Conservation (phyloP, 192 early-diverging fungal species). For the Mortierella antarctica region DNA sequence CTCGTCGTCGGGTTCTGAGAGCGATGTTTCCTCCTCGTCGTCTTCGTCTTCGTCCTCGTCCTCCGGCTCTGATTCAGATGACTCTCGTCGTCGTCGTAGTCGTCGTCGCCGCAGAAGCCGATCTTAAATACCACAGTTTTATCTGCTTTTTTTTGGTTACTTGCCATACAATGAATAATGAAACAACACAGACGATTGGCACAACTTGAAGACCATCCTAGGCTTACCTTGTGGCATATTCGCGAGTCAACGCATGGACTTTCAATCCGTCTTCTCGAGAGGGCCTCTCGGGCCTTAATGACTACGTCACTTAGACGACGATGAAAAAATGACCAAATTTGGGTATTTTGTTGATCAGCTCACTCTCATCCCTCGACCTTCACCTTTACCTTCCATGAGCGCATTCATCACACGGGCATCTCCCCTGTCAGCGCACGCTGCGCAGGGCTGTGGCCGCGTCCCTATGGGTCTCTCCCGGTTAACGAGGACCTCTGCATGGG, state of each 20-base stretch:
- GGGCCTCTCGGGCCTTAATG: too few species aligned
- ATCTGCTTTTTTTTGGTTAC: not conserved
- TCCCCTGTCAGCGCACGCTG: slow-evolving; percentile 3
- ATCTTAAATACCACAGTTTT: not conserved
- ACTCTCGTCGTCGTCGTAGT: slow-evolving; percentile 17
- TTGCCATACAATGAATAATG: not conserved
- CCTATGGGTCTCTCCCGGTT: slow-evolving; percentile 1
- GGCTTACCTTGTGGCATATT: too few species aligned
- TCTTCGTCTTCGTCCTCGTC: slow-evolving; percentile 48
- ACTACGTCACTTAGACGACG: too few species aligned
- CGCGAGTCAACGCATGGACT: too few species aligned
- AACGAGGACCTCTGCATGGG: not conserved
- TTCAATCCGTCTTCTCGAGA: too few species aligned
- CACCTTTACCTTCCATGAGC: slow-evolving; percentile 10
- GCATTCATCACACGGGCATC: slow-evolving; percentile 40
- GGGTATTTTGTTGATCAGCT: too few species aligned
- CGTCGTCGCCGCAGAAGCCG: slow-evolving; percentile 14
- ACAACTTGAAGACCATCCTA: too few species aligned
- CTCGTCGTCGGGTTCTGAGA: slow-evolving; percentile 53
- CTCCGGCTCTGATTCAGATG: slow-evolving; percentile 24
- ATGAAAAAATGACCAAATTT: too few species aligned
- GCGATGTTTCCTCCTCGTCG: slow-evolving; percentile 25
- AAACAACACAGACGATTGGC: not conserved
- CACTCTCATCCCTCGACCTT: too few species aligned
- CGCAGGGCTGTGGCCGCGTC: slow-evolving; percentile 7